Percentiles rank a stretch among this genome's conserved stretches.
Evolutionary conservation across 2,329 filamentous ascomycete species (phyloP).

Genomic region (Cladosporium sp.): DNA sequence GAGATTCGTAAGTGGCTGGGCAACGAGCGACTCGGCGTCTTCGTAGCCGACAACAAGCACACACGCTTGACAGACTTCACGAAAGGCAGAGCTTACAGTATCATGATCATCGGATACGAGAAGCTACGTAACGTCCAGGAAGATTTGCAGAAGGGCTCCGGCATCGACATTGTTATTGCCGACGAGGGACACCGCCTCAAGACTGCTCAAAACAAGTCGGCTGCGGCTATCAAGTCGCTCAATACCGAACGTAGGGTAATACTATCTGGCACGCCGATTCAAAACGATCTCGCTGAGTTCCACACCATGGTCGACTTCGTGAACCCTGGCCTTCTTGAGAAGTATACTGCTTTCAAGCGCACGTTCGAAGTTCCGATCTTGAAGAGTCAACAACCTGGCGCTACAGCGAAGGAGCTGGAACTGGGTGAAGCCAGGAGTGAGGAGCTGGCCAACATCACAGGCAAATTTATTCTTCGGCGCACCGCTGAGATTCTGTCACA

Average conservation of each 20-base stretch:
- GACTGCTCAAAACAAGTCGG: conserved; percentile 69
- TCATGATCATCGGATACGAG: conserved; percentile 76
- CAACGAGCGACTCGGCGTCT: conserved; percentile 68
- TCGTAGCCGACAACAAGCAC: conserved; percentile 63
- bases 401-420: conserved; percentile 62
- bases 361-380: conserved; percentile 67
- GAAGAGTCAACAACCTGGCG: conserved; percentile 64
- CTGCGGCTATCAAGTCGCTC: conserved; percentile 64
- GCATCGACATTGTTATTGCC: conserved; percentile 70
- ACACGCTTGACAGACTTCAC: conserved; percentile 69
- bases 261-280: conserved; percentile 67
- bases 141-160: conserved; percentile 62
- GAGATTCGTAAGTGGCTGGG: conserved; percentile 76
- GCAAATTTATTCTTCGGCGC: conserved; percentile 65
- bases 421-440: conserved; percentile 64
- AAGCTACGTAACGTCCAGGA: conserved; percentile 67
- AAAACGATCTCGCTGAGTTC: conserved; percentile 69
- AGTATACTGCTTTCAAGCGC: conserved; percentile 63
- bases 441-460: conserved; percentile 62
- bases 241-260: conserved; percentile 64
- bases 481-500: conserved; percentile 67
- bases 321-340: conserved; percentile 66
- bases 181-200: conserved; percentile 70
- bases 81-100: conserved; percentile 65
- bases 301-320: conserved; percentile 69